Base-by-base conservation (phyloP, 495 filamentous ascomycete species). In the Tuber indicum region DNA sequence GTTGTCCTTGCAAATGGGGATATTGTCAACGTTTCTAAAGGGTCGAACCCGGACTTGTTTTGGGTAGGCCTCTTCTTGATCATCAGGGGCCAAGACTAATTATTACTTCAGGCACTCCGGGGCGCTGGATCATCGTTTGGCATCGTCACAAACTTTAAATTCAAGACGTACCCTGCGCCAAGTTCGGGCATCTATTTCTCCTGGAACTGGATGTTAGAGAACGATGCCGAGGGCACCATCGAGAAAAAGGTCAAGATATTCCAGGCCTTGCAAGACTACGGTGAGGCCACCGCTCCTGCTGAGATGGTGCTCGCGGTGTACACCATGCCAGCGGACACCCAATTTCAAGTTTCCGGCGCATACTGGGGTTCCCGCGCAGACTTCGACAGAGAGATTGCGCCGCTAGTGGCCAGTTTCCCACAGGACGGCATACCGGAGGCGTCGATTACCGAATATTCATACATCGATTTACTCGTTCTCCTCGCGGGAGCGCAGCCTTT, bases 1-100 rank as follows among this genome's bases (percentile, higher is more conserved):
- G 89, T 92, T 2, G 90, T 93, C n/a, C 86, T 91, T 12, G 90
- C 90, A 1, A 87, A 91, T 77, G 89, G 89, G 19, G 85, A 77
- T 32, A 80, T 87, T 42, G 84, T 88, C n/a, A 78, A 79, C 1
- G 85, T 85, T 9, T 84, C 87, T 7, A 76, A 83, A 3, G 81
- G 79, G 1, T 12, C 85, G 5, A 84, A 90, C 58, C 69, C 80
- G 0, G 87, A 89, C 45, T 71, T 91, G 0, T 90, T 88, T 79
- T 91, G 86, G 78, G 78, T 80, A 72, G 32, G 88, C 26, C 26
- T 39, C 21, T 9, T 32, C 44, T 43, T 44, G 4, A 7, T 32
- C 21, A 43, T 19, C 1, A n/a, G 32, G 3, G 26, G 36, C 0
- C 32, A n/a, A 14, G 19, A 14, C 9, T 62, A 32, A n/a, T 36